phyloP scores from a whole-genome alignment of 2,329 filamentous ascomycete species.

The Geosmithia flava region DNA sequence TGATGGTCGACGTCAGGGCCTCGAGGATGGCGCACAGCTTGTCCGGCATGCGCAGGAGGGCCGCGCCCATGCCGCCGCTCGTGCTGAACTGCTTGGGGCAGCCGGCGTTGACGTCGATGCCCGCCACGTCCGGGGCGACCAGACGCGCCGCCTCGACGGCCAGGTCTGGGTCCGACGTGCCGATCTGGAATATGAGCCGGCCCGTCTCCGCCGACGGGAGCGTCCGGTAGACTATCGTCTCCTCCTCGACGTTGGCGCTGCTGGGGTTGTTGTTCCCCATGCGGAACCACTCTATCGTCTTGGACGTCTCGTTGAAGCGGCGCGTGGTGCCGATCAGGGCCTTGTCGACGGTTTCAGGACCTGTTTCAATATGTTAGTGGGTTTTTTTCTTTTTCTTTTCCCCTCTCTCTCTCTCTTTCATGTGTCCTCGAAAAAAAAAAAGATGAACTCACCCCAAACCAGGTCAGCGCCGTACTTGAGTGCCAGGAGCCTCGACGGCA shows the following conservation, averaged over 20 bases:
- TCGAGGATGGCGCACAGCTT: constrained; percentile 72
- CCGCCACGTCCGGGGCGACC: constrained; percentile 76
- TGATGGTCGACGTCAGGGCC: constrained; percentile 68
- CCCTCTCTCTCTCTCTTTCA: background rate
- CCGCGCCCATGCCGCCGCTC: constrained; percentile 88
- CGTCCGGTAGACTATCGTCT: constrained; percentile 72
- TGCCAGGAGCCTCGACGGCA: constrained; percentile 77
- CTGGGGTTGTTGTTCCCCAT: constrained; percentile 57
- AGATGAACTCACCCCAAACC: constrained; percentile 63
- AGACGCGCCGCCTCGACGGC: constrained; percentile 77
- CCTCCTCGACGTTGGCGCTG: constrained; percentile 38
- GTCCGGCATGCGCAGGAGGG: constrained; percentile 75
- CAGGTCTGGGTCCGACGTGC: constrained; percentile 68
- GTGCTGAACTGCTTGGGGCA: constrained; percentile 97
- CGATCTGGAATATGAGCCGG: constrained; percentile 81
- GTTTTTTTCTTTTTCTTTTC: background rate
- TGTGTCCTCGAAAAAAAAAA: background rate
- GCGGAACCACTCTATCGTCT: constrained; percentile 77
- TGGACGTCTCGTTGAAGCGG: constrained; percentile 61
- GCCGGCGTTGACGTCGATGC: constrained; percentile 96
- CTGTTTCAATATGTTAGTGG: constrained; percentile 23
- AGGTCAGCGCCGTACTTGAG: constrained; percentile 93
- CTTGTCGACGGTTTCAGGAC: constrained; percentile 88
- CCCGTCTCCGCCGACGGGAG: constrained; percentile 65
- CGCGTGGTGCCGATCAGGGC: constrained; percentile 81